phyloP scores from a whole-genome alignment of 2,329 filamentous ascomycete genomes.

The Apiospora saccharicola region DNA sequence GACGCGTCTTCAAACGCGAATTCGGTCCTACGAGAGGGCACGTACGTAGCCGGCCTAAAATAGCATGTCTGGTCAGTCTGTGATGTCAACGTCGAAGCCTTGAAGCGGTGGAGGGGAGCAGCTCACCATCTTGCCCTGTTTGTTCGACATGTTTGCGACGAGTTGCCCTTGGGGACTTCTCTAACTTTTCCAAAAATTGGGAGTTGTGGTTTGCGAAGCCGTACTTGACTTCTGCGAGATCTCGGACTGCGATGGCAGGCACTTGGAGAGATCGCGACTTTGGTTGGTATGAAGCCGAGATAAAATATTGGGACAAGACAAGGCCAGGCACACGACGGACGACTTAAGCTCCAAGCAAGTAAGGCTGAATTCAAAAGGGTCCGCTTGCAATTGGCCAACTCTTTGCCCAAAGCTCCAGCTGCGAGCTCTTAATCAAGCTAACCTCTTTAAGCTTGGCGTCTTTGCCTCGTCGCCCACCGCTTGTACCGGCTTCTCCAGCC shows the following conservation, averaged over 20 bases:
- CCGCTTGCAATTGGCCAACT: constrained; percentile 9
- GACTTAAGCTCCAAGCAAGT: not conserved
- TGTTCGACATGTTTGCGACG: constrained; percentile 75
- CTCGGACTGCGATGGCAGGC: constrained; percentile 41
- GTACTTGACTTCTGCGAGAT: constrained; percentile 46
- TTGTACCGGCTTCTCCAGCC: not conserved
- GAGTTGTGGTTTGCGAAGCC: constrained; percentile 45
- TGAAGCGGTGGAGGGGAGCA: constrained; percentile 44
- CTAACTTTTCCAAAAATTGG: constrained; percentile 54
- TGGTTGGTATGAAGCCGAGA: constrained; percentile 40
- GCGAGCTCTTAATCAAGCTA: constrained; percentile 28
- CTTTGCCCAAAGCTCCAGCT: constrained; percentile 37
- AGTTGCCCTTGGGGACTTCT: constrained; percentile 52
- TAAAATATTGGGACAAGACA: constrained; percentile 25
- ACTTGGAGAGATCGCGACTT: constrained; percentile 50
- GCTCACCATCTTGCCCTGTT: constrained; percentile 99
- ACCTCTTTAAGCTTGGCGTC: not conserved
- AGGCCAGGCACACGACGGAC: constrained; percentile 20
- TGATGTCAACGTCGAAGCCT: constrained; percentile 58
- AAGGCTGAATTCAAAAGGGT: constrained; percentile 22
- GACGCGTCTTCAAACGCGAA: not conserved
- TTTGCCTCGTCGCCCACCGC: not conserved
- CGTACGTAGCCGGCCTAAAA: constrained; percentile 75
- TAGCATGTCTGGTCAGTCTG: constrained; percentile 64
- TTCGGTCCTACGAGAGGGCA: constrained; percentile 43